Evolutionary conservation across 2,329 filamentous ascomycete genomes (phyloP).

Genomic region (Aspergillus sergii): DNA sequence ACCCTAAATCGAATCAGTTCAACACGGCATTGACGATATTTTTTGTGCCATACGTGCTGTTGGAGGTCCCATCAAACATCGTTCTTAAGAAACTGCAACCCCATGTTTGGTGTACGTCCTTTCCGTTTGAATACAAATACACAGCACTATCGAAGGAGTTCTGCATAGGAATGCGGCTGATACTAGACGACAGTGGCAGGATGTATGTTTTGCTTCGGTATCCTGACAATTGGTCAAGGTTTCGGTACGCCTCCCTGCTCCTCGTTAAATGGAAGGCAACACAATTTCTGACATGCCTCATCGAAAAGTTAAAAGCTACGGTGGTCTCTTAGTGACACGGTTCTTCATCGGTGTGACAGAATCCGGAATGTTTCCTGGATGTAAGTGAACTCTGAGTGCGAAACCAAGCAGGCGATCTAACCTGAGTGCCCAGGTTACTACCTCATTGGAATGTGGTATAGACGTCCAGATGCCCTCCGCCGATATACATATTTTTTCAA

Average conservation of each 20-base stretch:
- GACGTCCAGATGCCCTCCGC: constrained; percentile 79
- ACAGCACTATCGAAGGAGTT: neutral
- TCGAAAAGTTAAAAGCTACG: constrained; percentile 66
- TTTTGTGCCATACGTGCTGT: constrained; percentile 72
- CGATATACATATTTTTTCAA: constrained; percentile 89
- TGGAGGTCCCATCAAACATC: constrained; percentile 67
- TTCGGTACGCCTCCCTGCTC: constrained; percentile 39
- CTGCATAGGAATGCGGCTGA: neutral
- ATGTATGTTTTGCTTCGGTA: constrained; percentile 83
- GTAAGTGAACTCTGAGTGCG: constrained; percentile 39
- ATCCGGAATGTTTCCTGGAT: constrained; percentile 70
- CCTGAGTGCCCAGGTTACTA: constrained; percentile 47
- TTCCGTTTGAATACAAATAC: neutral
- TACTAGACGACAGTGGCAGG: constrained; percentile 54
- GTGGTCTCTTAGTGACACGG: constrained; percentile 72
- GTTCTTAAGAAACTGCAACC: constrained; percentile 68
- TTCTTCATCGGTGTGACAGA: constrained; percentile 79
- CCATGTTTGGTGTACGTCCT: constrained; percentile 61
- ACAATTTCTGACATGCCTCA: neutral
- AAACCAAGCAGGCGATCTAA: neutral
- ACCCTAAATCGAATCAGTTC: constrained; percentile 53
- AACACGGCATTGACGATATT: constrained; percentile 76
- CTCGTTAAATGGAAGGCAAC: no score
- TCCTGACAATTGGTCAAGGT: constrained; percentile 74
- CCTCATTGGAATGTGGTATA: constrained; percentile 80